A percentile compares a stretch with the other conserved stretches of the same genome.
phyloP scores from a whole-genome alignment of 1,284 basidiomycete genomes.

The Anthracocystis setariae region DNA sequence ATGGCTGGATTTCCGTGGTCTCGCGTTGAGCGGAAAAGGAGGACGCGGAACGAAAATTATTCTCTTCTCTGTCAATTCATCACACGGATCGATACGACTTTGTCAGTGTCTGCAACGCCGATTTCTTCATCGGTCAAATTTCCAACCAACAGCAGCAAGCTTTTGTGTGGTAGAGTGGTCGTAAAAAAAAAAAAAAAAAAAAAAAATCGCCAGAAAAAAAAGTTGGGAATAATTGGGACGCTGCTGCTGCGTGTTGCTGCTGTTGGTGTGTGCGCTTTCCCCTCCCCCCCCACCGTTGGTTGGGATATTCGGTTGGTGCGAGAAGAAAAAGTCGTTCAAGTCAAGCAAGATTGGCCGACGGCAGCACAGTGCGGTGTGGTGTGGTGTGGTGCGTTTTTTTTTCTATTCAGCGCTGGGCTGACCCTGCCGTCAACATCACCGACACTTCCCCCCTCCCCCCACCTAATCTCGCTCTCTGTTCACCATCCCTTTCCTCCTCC shows the following conservation, averaged over 20 bases:
- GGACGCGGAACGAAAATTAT: constrained; percentile 9
- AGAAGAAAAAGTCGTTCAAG: constrained; percentile 1
- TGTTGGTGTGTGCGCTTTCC: constrained; percentile 1
- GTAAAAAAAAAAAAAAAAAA: background rate
- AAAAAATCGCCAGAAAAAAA: constrained; percentile 15
- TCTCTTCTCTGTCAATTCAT: too few species aligned
- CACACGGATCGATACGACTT: constrained; percentile 37
- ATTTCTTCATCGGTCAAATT: constrained; percentile 40
- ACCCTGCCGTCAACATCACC: constrained; percentile 1
- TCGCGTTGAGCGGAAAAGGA: constrained; percentile 4
- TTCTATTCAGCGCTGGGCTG: too few species aligned
- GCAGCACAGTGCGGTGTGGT: constrained; percentile 1
- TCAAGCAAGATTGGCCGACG: constrained; percentile 9
- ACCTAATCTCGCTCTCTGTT: background rate
- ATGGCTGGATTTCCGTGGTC: background rate
- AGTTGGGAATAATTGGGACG: too few species aligned
- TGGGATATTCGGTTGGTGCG: background rate
- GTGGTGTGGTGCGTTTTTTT: background rate
- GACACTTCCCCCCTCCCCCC: constrained; percentile 1
- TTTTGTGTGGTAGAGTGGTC: too few species aligned
- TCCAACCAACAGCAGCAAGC: too few species aligned
- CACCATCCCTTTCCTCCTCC: constrained; percentile 1
- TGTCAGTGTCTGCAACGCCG: constrained; percentile 3
- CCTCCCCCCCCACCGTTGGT: constrained; percentile 2
- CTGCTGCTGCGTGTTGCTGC: too few species aligned